These are phyloP conservation scores for Yamadazyma blattariae DNA, from an alignment of 1,139 yeast species.

Conservation along the genomic window DNA sequence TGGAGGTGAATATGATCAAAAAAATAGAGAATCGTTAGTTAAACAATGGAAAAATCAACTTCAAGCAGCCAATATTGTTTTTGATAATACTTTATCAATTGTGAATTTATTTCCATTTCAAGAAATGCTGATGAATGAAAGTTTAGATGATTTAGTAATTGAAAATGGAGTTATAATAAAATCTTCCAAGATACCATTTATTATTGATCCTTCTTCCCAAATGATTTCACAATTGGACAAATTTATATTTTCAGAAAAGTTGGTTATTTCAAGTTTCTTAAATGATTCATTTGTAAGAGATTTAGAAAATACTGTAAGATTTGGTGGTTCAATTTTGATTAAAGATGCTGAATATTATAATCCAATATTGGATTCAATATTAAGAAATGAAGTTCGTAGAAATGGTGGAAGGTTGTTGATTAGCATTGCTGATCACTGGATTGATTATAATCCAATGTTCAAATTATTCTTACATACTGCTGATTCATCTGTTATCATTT, in stretches of 20 bases:
- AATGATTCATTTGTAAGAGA: constrained; percentile 68
- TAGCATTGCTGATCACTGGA: constrained; percentile 56
- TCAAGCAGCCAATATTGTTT: constrained; percentile 33
- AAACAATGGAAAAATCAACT: constrained; percentile 44
- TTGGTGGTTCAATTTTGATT: constrained; percentile 74
- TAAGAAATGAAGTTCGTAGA: constrained; percentile 57
- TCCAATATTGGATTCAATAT: constrained; percentile 63
- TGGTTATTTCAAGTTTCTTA: constrained; percentile 65
- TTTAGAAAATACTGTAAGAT: constrained; percentile 75
- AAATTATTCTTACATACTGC: constrained; percentile 58
- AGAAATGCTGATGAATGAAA: constrained; percentile 37
- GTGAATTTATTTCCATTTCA: constrained; percentile 10
- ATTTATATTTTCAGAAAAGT: constrained; percentile 29
- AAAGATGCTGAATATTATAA: constrained; percentile 80
- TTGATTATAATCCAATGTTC: constrained; percentile 70
- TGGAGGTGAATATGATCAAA: constrained; percentile 60
- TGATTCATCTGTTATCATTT: constrained; percentile 48
- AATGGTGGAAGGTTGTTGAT: constrained; percentile 73
- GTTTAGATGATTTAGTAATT: constrained; percentile 56
- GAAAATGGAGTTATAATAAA: constrained; percentile 64
- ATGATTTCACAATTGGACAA: constrained; percentile 40
- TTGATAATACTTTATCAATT: constrained; percentile 28
- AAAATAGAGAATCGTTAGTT: constrained; percentile 37
- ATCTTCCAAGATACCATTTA: constrained; percentile 42
- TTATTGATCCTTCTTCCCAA: constrained; percentile 71